Evolutionary conservation across 2,329 filamentous ascomycete genomes (phyloP), one percentile per base, ranked within the genome.

Genomic region (Neobulgaria alba): DNA sequence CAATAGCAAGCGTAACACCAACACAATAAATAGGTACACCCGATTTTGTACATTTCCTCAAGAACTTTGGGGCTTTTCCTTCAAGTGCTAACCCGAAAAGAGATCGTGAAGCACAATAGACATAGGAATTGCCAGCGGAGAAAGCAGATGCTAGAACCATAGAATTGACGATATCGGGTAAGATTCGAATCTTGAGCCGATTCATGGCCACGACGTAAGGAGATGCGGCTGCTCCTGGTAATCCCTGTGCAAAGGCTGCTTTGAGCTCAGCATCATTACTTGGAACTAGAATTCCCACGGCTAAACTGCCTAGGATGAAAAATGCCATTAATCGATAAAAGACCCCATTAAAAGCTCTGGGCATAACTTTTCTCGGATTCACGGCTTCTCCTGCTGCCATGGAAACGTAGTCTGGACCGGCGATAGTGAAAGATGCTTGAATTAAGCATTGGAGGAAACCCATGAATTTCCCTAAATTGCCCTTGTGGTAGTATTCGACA

Each of bases 281-380:
- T 3, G 82, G 69, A 36, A 86, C 68, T 34, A 83, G 61, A 35
- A 85, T 79, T 14, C 79, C 79, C 17, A 83, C 73, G 19, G 69
- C 71, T 1, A 88, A 65, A 2, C 79, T 76, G 4, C 81, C 80
- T 1, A 81, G 69, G 17, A 85, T 70, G 61, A 85, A 86, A 63
- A 87, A 86, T 12, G 77, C 62, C 2, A 75, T 79, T 36, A 87
- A 71, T 33, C 84, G 76, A 58, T 79, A 82, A 62, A 85, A 85
- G 5, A 85, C 79, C 1, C 77, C 79, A 53, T 84, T 85, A 64
- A 76, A 86, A 1, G 82, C 82, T 34, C 70, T 71, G 21, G 81
- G 81, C 61, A 88, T 72, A 35, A 75, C 73, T 9, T 62, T 64
- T 3, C 79, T 71, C 0, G 80, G 80, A 46, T 79, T 75, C 52